Base-by-base conservation (phyloP, 2,329 filamentous ascomycete species). In the Beauveria medogensis region DNA sequence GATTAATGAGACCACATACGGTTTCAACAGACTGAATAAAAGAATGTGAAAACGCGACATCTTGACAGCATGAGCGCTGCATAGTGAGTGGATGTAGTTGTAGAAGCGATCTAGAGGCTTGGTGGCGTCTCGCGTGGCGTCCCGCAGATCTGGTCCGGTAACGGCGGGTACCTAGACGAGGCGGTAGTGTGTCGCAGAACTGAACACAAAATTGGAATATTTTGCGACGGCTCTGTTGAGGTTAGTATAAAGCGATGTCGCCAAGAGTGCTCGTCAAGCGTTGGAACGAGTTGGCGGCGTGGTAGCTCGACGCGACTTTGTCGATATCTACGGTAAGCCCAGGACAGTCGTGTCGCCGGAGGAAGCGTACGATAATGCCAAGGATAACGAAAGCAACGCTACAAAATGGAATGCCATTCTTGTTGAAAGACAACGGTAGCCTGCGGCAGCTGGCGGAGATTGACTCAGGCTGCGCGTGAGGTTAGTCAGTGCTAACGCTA, bases 71-170 rank as follows among this genome's bases (percentile, higher is more conserved):
- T 37, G 34, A 37, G 12, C 34, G 34, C 34, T 37, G 8, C 28
- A 16, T 5, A 16, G 12, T 16, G 5, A 37, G 12, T 37, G 34
- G 14, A 10, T 26, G 12, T 24, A 20, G 22, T 26, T 59, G 7
- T 66, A 65, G 60, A 68, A 69, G 50, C 67, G 67, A 9, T 68
- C 66, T 4, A 68, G 61, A 10, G 67, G 67, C 9, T 62, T 60
- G 3, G 43, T 53, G 5, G 65, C 65, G 22, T 47, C 61, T n/a
- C 57, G 55, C 10, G 53, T 57, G 12, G 63, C 57, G 60, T 66
- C 62, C 22, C 56, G 54, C 40, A 64, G 57, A 3, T 59, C 51
- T 22, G 48, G n/a, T 4, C 65, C 62, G 12, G 58, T 65, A 6
- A 40, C 28, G 10, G 65, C 63, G 26, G 68, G 62, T 4, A 69